Evolutionary conservation across 1,139 yeast species (phyloP), one percentile per base, ranked within the genome.

Genomic region (Scheffersomyces stambukii): DNA sequence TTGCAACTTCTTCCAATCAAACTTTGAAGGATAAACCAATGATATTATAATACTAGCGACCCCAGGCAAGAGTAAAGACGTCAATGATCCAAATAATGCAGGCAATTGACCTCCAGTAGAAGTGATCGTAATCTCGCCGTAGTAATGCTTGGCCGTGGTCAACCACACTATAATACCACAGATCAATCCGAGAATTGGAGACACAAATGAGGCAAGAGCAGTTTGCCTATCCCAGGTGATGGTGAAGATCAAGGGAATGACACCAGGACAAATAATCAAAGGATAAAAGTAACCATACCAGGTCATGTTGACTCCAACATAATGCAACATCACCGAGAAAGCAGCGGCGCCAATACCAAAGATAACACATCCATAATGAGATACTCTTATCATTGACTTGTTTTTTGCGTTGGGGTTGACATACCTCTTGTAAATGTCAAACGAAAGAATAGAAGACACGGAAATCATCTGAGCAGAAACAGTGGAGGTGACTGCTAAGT

Each of bases 281-380:
- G 66, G 56, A 23, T 43, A 38, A 37, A 61, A 60, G 32, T 60
- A 58, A 2, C 60, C 57, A 29, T 53, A 35, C 66, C 66, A 61
- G 2, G 64, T 54, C 54, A 52, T 43, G 37, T 46, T 50, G 6
- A 50, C 50, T 5, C 57, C 58, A 16, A 53, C 59, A 30, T 54
- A 54, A 35, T 55, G 60, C 20, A 56, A 41, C 59, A 55, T 54
- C 5, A 54, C 43, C 4, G 57, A 42, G 24, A 54, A 55, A 3
- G 50, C 61, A 16, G 60, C 57, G 7, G 56, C 36, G 28, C 54
- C 53, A 7, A 56, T 36, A 3, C 58, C 60, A 38, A 55, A 56
- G 24, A 47, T 42, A 3, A 56, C 42, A 27, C 56, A 59, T 8
- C 56, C 54, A 24, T 42, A 28, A 32, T 56, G 61, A 4, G 57